Evolutionary conservation across 305 asterid genomes (phyloP), one percentile per base, ranked within the genome.

Genomic region (Plantago coronopus): DNA sequence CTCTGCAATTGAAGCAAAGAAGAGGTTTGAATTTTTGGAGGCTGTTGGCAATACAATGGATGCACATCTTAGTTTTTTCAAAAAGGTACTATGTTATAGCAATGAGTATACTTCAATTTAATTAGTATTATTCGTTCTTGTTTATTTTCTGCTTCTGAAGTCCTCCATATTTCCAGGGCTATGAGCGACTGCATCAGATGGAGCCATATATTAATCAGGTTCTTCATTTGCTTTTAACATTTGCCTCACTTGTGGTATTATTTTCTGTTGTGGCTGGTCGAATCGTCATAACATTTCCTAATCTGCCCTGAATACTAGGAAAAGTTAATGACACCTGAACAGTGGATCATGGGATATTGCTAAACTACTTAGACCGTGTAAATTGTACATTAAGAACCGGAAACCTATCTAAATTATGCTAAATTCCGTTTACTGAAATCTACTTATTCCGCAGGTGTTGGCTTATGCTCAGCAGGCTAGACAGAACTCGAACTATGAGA

Each of bases 181-280:
- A 86, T 44, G 97, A 93, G 81, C 82, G 89, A 45, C 70, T 93
- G 81, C 89, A 77, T 72, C 97, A 84, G 75, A 89, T 93, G 98
- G 96, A 93, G 75, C 98, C 98, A 53, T 84, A 76, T 74, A 83
- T 93, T 66, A 83, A 81, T 67, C 97, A 93, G 97, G 98, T 91
- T 48, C 44, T 49, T 55, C 20, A 57, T 68, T 49, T 37, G 14
- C 9, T 42, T 27, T 49, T 53, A 48, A n/a, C 25, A 13, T 53
- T 21, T 23, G 23, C 42, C 12, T 23, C 31, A 53, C 20, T 53
- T 15, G 17, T 53, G 5, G 42, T 53, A 53, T 17, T 15, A 53
- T 25, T 17, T 23, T 31, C 25, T 2, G 25, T 27, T 12, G 14
- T 50, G 15, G 29, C 25, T 10, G 37, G 17, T 21, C 25, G 5